Evolutionary conservation across 2,329 filamentous ascomycete species (phyloP).

Genomic region (Fusarium acutatum): DNA sequence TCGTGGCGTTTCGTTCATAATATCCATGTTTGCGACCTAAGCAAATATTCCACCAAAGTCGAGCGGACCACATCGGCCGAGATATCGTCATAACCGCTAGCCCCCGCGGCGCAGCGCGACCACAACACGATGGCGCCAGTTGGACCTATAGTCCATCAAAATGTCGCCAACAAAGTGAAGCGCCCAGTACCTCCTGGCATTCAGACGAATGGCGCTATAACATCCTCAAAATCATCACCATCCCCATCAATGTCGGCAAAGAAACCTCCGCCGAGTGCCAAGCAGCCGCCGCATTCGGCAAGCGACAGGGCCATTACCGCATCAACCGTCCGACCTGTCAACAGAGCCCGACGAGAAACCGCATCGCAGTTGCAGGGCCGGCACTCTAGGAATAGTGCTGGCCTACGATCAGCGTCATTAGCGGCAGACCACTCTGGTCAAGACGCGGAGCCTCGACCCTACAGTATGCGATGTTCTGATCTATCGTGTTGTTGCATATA

Average conservation of each 20-base stretch:
- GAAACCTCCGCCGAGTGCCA: slow-evolving; percentile 58
- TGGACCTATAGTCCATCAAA: slow-evolving; percentile 57
- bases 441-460: slow-evolving; percentile 59
- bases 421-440: slow-evolving; percentile 53
- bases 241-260: slow-evolving; percentile 66
- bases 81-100: slow-evolving; percentile 26
- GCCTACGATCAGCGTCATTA: slow-evolving; percentile 58
- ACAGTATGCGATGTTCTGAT: slow-evolving; percentile 51
- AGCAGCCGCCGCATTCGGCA: slow-evolving; percentile 48
- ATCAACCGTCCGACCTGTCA: slow-evolving; percentile 59
- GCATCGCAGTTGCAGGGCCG: slow-evolving; percentile 55
- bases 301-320: slow-evolving; percentile 50
- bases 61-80: slow-evolving; percentile 24
- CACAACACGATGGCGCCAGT: slow-evolving; percentile 62
- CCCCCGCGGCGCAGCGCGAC: slow-evolving; percentile 40
- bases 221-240: slow-evolving; percentile 66
- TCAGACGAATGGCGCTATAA: slow-evolving; percentile 68
- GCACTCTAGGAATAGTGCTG: slow-evolving; percentile 60
- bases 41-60: slow-evolving; percentile 4
- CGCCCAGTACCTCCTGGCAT: slow-evolving; percentile 72
- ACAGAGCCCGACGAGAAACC: slow-evolving; percentile 67
- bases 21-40: slow-evolving; percentile 39
- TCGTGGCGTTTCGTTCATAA: slow-evolving; percentile 22
- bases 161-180: slow-evolving; percentile 68
- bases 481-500: not conserved